A percentile compares a stretch with the other conserved stretches of the same genome.
Conservation (phyloP, 495 filamentous ascomycete genomes). For the Cercophora scortea region DNA sequence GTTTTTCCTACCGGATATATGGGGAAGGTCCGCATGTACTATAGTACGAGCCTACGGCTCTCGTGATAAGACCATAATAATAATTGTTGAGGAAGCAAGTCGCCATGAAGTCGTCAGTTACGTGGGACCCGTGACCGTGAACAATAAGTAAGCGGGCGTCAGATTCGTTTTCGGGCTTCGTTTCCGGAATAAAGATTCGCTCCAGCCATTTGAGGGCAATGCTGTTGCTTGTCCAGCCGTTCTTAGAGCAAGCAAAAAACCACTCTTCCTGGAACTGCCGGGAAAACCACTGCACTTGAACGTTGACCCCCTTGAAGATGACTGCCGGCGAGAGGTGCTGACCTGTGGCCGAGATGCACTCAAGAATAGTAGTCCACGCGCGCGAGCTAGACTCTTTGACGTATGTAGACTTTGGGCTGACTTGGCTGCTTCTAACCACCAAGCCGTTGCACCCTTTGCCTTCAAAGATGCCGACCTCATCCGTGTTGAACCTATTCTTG, state of each 20-base stretch:
- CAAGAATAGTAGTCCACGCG: not conserved
- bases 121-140: constrained; percentile 16
- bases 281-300: constrained; percentile 8
- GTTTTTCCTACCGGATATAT: too few species aligned
- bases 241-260: constrained; percentile 1
- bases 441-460: constrained; percentile 3
- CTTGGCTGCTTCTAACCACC: not conserved
- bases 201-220: constrained; percentile 4
- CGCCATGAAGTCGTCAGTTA: constrained; percentile 4
- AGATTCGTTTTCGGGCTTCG: constrained; percentile 6
- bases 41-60: too few species aligned
- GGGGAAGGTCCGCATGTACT: too few species aligned
- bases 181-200: constrained; percentile 7
- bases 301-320: constrained; percentile 8
- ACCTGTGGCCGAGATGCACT: constrained; percentile 5
- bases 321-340: not conserved
- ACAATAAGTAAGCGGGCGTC: constrained; percentile 19
- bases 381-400: not conserved
- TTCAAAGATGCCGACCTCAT: constrained; percentile 5
- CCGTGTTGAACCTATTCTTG: constrained; percentile 1
- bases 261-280: not conserved
- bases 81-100: constrained; percentile 3
- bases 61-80: too few species aligned
- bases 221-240: constrained; percentile 3
- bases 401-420: not conserved